A percentile compares a stretch with the other conserved stretches of the same genome.
Evolutionary conservation across 2,329 filamentous ascomycete species (phyloP).

Genomic region (Cladophialophora bantiana): DNA sequence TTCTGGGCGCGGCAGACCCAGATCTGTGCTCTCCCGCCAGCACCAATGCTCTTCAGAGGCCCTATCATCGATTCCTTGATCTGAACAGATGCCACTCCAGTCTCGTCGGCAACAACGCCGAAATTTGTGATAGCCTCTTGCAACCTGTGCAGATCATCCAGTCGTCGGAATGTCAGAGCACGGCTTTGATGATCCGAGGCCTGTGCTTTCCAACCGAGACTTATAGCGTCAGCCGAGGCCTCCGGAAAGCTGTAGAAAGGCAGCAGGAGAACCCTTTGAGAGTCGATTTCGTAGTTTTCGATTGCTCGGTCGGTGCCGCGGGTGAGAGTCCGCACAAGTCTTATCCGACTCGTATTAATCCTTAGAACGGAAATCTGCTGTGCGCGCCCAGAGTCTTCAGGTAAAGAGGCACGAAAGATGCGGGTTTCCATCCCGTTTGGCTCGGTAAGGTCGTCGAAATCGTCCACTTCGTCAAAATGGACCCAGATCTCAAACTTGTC

Average conservation of each 20-base stretch:
- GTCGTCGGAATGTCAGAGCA: background rate
- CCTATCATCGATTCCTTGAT: background rate
- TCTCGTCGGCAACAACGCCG: background rate
- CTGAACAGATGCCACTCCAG: background rate
- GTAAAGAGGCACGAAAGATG: background rate
- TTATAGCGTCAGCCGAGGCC: background rate
- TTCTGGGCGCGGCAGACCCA: background rate
- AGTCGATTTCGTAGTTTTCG: slow-evolving; percentile 1
- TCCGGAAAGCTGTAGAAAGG: background rate
- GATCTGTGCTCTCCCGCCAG: background rate
- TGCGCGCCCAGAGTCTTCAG: background rate
- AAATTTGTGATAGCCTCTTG: background rate
- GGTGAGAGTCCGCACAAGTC: background rate
- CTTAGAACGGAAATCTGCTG: background rate
- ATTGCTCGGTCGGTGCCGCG: background rate
- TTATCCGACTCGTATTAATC: background rate
- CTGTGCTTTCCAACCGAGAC: background rate
- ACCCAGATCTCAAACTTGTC: slow-evolving; percentile 5
- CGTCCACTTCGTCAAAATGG: background rate
- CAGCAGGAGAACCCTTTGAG: background rate
- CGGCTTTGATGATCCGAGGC: background rate
- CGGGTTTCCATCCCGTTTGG: background rate
- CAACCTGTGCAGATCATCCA: background rate
- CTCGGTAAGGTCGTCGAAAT: slow-evolving; percentile 2
- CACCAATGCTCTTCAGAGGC: background rate